A percentile compares a stretch with the other conserved stretches of the same genome.
Conservation (phyloP, 257 asterid genomes). For the Capsicum chinense region DNA sequence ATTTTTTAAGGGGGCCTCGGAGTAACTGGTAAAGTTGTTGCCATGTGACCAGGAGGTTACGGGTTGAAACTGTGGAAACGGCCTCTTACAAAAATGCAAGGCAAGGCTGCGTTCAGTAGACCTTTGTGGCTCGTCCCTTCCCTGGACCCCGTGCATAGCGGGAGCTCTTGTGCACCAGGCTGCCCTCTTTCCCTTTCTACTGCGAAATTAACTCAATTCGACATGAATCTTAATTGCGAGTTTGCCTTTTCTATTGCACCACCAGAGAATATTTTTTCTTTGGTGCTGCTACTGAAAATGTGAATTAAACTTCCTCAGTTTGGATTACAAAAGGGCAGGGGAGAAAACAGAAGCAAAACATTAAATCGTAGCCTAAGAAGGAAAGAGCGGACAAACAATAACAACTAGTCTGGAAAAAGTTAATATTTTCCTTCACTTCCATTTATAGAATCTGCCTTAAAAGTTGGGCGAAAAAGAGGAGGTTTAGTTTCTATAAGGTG, state of each 20-base stretch:
- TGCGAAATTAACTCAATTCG: background rate
- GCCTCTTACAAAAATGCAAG: too few species aligned
- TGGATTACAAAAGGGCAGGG: constrained; percentile 16
- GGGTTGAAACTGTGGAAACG: too few species aligned
- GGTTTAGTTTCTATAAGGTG: background rate
- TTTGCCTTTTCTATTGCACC: constrained; percentile 8
- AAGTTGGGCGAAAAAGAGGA: constrained; percentile 1
- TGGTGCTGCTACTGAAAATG: constrained; percentile 11
- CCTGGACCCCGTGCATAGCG: too few species aligned
- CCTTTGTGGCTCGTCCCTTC: too few species aligned
- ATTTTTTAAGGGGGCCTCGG: too few species aligned
- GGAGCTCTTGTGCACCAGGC: too few species aligned
- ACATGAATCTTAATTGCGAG: background rate
- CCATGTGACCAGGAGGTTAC: too few species aligned
- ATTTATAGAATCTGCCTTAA: background rate
- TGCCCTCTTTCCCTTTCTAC: background rate
- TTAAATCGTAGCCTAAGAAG: background rate
- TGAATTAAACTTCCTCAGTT: background rate
- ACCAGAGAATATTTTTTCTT: background rate
- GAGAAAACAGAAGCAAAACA: background rate
- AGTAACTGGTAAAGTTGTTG: too few species aligned
- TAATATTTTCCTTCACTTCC: background rate
- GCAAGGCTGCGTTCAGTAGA: too few species aligned
- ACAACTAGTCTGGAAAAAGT: background rate
- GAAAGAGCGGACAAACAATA: background rate